Evolutionary conservation across 257 asterid species (phyloP), one percentile per base, ranked within the genome.

Genomic region (Nicotiana noctiflora): DNA sequence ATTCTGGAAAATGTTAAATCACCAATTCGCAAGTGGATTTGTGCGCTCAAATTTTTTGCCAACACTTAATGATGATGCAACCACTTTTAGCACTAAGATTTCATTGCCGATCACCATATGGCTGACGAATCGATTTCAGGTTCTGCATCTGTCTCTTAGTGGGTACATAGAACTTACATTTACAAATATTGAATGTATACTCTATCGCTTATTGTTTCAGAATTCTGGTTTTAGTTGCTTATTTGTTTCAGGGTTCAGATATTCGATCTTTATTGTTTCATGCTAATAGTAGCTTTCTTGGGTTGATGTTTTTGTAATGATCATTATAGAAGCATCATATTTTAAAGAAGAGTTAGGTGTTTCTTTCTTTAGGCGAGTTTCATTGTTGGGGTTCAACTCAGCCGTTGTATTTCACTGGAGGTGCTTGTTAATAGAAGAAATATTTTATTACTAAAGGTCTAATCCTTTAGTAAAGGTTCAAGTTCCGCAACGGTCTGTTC

Each of bases 41-140:
- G n/a, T n/a, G n/a, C n/a, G n/a, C n/a, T n/a, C n/a, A n/a, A n/a
- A n/a, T n/a, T n/a, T n/a, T n/a, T n/a, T n/a, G n/a, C n/a, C n/a
- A n/a, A n/a, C n/a, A n/a, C n/a, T n/a, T n/a, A n/a, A n/a, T n/a
- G n/a, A n/a, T n/a, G n/a, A n/a, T n/a, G n/a, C n/a, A n/a, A n/a
- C n/a, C n/a, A n/a, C n/a, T n/a, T n/a, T n/a, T n/a, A n/a, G n/a
- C 76, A 14, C 57, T 70, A 7, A 8, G 18, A 74, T 60, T 40
- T 18, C 59, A 32, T 37, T 29, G 2, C 49, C 34, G 76, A 61
- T 81, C 82, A 76, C 25, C 74, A 51, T 84, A 91, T 93, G 97
- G 89, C 93, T 32, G 83, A 84, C 8, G 84, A 84, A 57, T 83
- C 89, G 84, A 82, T 89, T 83, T 89, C 94, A 87, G 97, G 96